Evolutionary conservation across 1,284 basidiomycete genomes (phyloP).

Genomic region (Trichosporon inkin): DNA sequence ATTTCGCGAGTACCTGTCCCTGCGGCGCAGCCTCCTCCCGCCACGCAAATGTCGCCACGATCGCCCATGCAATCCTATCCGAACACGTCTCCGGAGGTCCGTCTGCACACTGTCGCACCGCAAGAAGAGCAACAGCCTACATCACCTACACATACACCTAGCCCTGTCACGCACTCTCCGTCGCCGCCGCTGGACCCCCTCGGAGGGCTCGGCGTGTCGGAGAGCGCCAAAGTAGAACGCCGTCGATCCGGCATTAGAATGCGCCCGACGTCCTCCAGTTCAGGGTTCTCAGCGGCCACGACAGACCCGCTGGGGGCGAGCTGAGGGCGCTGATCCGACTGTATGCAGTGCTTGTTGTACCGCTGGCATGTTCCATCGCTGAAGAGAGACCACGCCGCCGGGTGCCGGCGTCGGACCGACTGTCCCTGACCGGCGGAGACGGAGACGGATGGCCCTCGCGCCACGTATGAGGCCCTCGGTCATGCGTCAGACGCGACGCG

Average conservation of each 20-base stretch:
- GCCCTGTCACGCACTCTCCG: not conserved
- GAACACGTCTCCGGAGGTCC: not conserved
- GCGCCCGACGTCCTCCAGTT: not conserved
- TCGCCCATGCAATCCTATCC: not conserved
- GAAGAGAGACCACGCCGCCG: no score
- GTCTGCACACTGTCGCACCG: not conserved
- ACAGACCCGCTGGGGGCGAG: constrained; percentile 20
- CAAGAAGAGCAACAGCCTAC: not conserved
- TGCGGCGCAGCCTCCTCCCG: not conserved
- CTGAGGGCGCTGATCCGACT: not conserved
- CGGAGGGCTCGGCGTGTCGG: constrained; percentile 15
- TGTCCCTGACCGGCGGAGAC: not conserved
- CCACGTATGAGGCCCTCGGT: not conserved
- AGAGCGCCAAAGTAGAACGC: constrained; percentile 2
- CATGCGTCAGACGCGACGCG: not conserved
- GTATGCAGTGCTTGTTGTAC: not conserved
- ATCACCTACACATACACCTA: not conserved
- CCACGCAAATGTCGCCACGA: not conserved
- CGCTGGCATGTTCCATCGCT: no score
- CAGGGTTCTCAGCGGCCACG: constrained; percentile 7
- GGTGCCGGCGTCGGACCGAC: no score
- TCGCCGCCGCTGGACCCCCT: constrained; percentile 16
- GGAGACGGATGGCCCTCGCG: not conserved
- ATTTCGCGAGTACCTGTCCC: constrained; percentile 19
- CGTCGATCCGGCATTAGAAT: constrained; percentile 7